phyloP scores from a whole-genome alignment of 2,329 filamentous ascomycete species.

The Xylariaceae sp. region DNA sequence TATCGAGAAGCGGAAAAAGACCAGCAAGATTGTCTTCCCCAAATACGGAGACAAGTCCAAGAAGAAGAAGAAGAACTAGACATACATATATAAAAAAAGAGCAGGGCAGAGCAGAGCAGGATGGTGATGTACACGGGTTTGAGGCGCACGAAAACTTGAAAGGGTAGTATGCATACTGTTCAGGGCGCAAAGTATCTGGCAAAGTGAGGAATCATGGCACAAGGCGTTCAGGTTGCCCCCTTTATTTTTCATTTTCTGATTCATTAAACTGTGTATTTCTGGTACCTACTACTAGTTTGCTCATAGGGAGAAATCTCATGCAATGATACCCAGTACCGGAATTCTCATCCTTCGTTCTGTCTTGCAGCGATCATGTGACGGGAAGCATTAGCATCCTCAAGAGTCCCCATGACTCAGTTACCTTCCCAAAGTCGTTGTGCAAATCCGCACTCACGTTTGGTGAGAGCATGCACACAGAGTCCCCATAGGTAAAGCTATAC shows the following conservation, averaged over 20 bases:
- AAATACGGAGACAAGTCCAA: conserved; percentile 50
- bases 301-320: conserved; percentile 17
- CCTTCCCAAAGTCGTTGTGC: neutral
- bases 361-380: neutral
- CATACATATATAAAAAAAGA: neutral
- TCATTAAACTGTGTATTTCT: conserved; percentile 2
- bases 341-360: conserved; percentile 6
- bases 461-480: too few species aligned
- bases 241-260: conserved; percentile 17
- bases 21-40: conserved; percentile 56
- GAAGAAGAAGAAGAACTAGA: conserved; percentile 36
- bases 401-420: neutral
- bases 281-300: conserved; percentile 16
- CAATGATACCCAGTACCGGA: conserved; percentile 27
- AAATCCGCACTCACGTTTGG: too few species aligned
- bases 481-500: too few species aligned
- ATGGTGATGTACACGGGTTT: neutral
- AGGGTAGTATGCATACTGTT: conserved; percentile 23
- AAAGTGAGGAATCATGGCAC: conserved; percentile 15
- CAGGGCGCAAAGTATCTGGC: neutral
- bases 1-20: conserved; percentile 52
- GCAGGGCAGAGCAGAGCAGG: neutral
- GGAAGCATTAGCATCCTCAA: neutral
- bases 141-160: neutral
- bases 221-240: conserved; percentile 24